These are phyloP conservation scores for Chaetomium globosum DNA, from an alignment of 2,329 filamentous ascomycete species.

Conservation along the genomic window DNA sequence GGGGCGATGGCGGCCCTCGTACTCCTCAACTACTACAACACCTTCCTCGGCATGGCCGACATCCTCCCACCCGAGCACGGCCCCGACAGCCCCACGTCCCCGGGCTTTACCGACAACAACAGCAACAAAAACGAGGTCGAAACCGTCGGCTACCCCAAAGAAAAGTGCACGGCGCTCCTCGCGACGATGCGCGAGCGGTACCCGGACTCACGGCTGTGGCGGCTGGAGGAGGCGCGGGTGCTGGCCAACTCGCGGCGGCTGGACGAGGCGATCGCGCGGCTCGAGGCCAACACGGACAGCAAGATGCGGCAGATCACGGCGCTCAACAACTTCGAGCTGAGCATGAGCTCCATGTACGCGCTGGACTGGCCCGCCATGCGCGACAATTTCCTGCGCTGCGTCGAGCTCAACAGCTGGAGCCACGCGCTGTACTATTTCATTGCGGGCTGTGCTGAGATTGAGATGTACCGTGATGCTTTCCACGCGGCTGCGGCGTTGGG, in stretches of 20 bases:
- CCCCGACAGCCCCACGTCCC: slow-evolving; percentile 43
- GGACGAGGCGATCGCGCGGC: slow-evolving; percentile 65
- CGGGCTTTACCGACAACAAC: slow-evolving; percentile 43
- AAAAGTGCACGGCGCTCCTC: slow-evolving; percentile 68
- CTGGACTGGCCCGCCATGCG: slow-evolving; percentile 77
- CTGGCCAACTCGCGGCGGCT: slow-evolving; percentile 68
- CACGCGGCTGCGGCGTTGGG: slow-evolving; percentile 43
- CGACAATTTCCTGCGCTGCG: slow-evolving; percentile 71
- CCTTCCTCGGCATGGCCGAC: slow-evolving; percentile 81
- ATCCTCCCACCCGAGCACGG: slow-evolving; percentile 71
- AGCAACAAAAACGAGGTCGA: slow-evolving; percentile 52
- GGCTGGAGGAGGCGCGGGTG: slow-evolving; percentile 83
- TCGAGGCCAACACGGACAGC: slow-evolving; percentile 62
- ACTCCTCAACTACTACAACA: slow-evolving; percentile 85
- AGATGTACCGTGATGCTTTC: slow-evolving; percentile 71
- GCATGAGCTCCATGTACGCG: slow-evolving; percentile 74
- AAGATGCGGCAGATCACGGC: slow-evolving; percentile 88
- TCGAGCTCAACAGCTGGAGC: slow-evolving; percentile 87
- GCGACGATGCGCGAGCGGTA: slow-evolving; percentile 74
- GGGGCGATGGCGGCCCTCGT: slow-evolving; percentile 85
- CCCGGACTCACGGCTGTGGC: slow-evolving; percentile 81
- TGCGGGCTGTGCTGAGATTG: slow-evolving; percentile 74
- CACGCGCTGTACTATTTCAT: slow-evolving; percentile 89
- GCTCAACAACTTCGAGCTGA: slow-evolving; percentile 81
- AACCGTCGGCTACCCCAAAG: slow-evolving; percentile 70